Base-by-base conservation (phyloP, 2,329 filamentous ascomycete species). In the Sporothrix schenckii region DNA sequence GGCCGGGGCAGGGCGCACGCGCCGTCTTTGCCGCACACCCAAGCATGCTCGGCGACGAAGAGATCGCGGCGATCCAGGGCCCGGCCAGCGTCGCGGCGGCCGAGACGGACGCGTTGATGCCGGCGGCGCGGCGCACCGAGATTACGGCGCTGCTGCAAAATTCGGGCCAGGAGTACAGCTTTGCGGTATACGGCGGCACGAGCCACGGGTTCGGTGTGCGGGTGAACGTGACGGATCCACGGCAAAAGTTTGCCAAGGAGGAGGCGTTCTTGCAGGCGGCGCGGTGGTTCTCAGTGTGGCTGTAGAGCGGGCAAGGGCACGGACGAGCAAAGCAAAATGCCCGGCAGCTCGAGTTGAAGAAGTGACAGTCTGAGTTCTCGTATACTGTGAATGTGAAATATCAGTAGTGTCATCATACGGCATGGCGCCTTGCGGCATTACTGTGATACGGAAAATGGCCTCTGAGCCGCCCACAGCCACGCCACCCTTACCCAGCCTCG, bases 221-320 rank as follows among this genome's bases (percentile, higher is more conserved):
- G 49, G 87, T 83, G 4, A 88, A 94, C 75, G 70, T 85, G 39
- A 80, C 80, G 2, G 80, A 84, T 70, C 80, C 81, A 24, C 74
- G 76, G 70, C 80, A 87, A 76, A 88, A 85, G 79, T 94, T 88
- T 77, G 91, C 89, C 44, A 94, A 94, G 84, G 91, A 94, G 81
- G 85, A 89, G 77, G 91, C 92, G 0, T 94, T 94, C 78, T 80
- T 85, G 74, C 92, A 94, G 83, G 91, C 91, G 34, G 85, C 93
- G 68, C 80, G 83, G 71, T 95, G 91, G 91, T 93, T 94, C 76
- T 86, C 91, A 69, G 83, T 89, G 19, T 81, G 80, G 80, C 68
- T 72, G 63, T 72, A 66, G 54, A 21, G 1, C 24, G 19, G 41
- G 21, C 34, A 13, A 13, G 41, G 41, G 34, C 6, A 34, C 6